phyloP scores from a whole-genome alignment of 352 stramenopile genomes.

The Phytophthora crassamura region DNA sequence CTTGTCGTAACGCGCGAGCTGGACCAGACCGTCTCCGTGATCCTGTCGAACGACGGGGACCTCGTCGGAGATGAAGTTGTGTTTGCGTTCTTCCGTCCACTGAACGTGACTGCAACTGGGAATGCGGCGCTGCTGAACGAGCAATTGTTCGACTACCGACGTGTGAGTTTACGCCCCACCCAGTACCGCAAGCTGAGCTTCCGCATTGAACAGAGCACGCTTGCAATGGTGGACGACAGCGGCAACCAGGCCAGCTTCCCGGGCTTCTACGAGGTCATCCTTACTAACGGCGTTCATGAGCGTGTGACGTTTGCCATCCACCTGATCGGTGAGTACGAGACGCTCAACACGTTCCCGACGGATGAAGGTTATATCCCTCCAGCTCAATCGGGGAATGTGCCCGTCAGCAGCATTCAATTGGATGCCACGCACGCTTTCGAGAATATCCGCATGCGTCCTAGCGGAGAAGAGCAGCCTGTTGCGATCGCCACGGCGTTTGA shows the following conservation, averaged over 20 bases:
- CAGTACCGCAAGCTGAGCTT: slow-evolving; percentile 51
- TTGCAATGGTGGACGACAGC: slow-evolving; percentile 64
- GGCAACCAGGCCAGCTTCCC: slow-evolving; percentile 65
- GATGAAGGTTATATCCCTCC: slow-evolving; percentile 11
- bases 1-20: slow-evolving; percentile 44
- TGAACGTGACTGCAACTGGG: slow-evolving; percentile 64
- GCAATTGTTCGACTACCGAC: slow-evolving; percentile 77
- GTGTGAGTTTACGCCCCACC: slow-evolving; percentile 53
- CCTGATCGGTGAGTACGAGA: slow-evolving; percentile 48
- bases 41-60: slow-evolving; percentile 66
- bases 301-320: slow-evolving; percentile 72
- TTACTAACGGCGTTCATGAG: slow-evolving; percentile 77
- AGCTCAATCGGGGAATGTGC: neutral
- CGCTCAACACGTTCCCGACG: slow-evolving; percentile 50
- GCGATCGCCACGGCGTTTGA: slow-evolving; percentile 26
- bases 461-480: neutral
- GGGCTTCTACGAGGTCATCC: slow-evolving; percentile 77
- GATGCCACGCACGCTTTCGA: slow-evolving; percentile 19
- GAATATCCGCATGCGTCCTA: slow-evolving; percentile 1
- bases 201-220: slow-evolving; percentile 46
- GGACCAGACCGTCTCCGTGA: slow-evolving; percentile 55
- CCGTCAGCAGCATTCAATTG: slow-evolving; percentile 12
- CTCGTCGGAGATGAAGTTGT: slow-evolving; percentile 75
- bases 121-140: slow-evolving; percentile 71
- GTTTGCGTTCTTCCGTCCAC: slow-evolving; percentile 77